Conservation (phyloP, 176 grass and related monocot species). For the Areca catechu region DNA sequence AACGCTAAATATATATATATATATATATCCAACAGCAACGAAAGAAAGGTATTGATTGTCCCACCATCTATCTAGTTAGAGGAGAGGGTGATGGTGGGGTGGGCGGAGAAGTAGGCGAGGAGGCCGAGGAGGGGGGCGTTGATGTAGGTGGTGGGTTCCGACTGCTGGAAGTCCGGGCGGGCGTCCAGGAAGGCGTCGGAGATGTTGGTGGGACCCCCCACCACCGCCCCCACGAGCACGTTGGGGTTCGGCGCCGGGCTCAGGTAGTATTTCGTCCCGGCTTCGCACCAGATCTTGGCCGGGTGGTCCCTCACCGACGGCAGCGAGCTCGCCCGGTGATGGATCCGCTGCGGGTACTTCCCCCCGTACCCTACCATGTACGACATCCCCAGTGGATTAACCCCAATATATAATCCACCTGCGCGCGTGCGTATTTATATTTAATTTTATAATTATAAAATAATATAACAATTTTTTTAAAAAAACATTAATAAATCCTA, state of each 20-base stretch:
- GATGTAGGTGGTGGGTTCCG: slow-evolving; percentile 84
- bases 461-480: too few species aligned
- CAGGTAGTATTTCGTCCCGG: slow-evolving; percentile 47
- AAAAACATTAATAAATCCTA: too few species aligned
- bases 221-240: slow-evolving; percentile 58
- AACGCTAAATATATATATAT: too few species aligned
- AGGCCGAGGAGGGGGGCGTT: slow-evolving; percentile 74
- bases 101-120: slow-evolving; percentile 67
- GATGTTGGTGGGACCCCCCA: slow-evolving; percentile 67
- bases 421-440: background rate
- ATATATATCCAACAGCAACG: too few species aligned
- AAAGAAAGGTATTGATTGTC: too few species aligned
- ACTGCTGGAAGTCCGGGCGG: slow-evolving; percentile 69
- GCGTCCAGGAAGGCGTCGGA: slow-evolving; percentile 62
- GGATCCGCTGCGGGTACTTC: slow-evolving; percentile 61
- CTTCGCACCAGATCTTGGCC: slow-evolving; percentile 53
- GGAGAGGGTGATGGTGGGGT: slow-evolving; percentile 29
- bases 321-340: slow-evolving; percentile 77
- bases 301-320: slow-evolving; percentile 54
- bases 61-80: slow-evolving; percentile 12
- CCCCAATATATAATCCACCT: slow-evolving; percentile 88
- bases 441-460: too few species aligned
- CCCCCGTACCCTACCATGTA: slow-evolving; percentile 91
- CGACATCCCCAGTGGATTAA: slow-evolving; percentile 87
- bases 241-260: slow-evolving; percentile 64